phyloP scores from a whole-genome alignment of 208 protist genomes.

The Trypanosomatidae sp. region DNA sequence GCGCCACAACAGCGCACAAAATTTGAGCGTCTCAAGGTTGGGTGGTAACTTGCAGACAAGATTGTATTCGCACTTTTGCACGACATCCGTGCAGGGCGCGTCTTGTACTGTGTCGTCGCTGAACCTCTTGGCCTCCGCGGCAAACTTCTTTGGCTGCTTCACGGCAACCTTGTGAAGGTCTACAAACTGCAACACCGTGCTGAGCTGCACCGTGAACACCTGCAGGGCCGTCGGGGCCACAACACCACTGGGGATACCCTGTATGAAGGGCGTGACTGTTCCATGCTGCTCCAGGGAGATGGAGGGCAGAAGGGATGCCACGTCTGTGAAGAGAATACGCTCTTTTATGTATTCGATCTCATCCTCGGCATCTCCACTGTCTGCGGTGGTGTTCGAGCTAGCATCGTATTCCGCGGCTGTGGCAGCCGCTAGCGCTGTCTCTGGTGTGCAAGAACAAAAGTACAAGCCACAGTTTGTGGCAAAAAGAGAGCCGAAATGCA shows the following conservation, averaged over 20 bases:
- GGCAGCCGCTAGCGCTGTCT: background rate
- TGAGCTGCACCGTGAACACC: conserved; percentile 45
- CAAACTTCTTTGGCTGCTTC: conserved; percentile 22
- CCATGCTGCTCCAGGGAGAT: conserved; percentile 32
- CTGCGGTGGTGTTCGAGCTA: background rate
- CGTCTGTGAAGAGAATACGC: conserved; percentile 35
- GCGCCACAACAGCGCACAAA: conserved; percentile 33
- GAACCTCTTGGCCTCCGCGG: background rate
- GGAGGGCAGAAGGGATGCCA: conserved; percentile 59
- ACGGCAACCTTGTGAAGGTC: conserved; percentile 37
- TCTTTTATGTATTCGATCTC: conserved; percentile 47
- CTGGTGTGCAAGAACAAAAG: conserved; percentile 33
- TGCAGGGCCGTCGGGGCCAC: conserved; percentile 58
- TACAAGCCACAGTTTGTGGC: conserved; percentile 53
- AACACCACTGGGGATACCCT: conserved; percentile 46
- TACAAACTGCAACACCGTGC: conserved; percentile 62
- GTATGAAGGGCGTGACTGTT: conserved; percentile 28
- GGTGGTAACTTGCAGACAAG: conserved; percentile 22
- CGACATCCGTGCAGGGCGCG: conserved; percentile 20
- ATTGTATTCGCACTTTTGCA: conserved; percentile 31
- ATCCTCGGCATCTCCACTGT: conserved; percentile 4
- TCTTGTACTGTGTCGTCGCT: background rate
- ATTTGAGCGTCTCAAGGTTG: conserved; percentile 26
- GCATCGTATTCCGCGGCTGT: background rate
- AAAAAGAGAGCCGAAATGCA: conserved; percentile 36